Evolutionary conservation across 176 grass and related monocot species (phyloP), one percentile per base, ranked within the genome.

Genomic region (Pontederia crassipes): DNA sequence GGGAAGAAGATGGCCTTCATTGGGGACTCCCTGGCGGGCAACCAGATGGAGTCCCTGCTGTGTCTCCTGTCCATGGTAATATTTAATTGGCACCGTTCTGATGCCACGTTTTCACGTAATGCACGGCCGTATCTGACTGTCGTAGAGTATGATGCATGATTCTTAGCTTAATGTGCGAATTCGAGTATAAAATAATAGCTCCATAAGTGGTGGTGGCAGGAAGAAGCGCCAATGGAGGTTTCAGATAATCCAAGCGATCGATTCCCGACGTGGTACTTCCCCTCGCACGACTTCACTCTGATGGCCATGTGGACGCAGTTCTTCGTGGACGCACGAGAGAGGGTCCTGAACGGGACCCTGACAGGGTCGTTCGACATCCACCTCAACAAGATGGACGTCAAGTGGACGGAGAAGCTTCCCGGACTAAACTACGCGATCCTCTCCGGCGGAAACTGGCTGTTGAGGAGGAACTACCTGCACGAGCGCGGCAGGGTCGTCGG

Each of bases 391-490:
- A 72, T 82, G 15, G 66, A 18, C 78, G n/a, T 46, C 6, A 66
- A 66, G 2, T 89, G 86, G 86, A 69, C 82, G 0, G 28, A 50
- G 40, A 82, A 71, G 10, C 75, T 89, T 0, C 79, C 78, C 0
- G 75, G 20, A 4, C 66, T 85, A 0, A 67, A 89, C 82, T 85
- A 67, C 57, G 82, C 79, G 9, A 55, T 89, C 47, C 2, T 89
- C 74, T 89, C 86, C 3, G 75, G 78, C 1, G 82, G 86, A 59
- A 85, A 89, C 77, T 89, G 86, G 86, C 82, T 85, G 71, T 81
- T 81, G 71, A 75, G 78, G 45, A 50, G 9, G 10, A 78, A 84
- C 70, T 78, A 84, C 71, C 55, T 89, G 24, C 69, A 79, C 62
- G 74, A 84, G 28, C 67, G 16, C 28, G 72, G 67, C 1, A 57